Evolutionary conservation across 257 asterid genomes (phyloP).

Genomic region (Penstemon newberryi): DNA sequence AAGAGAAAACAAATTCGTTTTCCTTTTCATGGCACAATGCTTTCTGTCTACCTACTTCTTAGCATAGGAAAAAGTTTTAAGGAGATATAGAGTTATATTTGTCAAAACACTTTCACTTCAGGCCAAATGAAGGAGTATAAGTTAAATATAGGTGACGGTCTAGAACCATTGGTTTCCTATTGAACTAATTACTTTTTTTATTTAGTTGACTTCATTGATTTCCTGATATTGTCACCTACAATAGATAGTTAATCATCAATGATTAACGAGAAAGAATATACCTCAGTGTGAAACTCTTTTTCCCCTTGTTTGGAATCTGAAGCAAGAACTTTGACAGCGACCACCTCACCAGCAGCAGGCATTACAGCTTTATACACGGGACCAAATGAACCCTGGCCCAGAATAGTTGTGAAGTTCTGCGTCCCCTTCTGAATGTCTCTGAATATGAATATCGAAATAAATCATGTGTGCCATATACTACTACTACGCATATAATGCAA

Average conservation of each 20-base stretch:
- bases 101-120: not conserved
- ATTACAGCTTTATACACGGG: slow-evolving; percentile 90
- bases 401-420: slow-evolving; percentile 70
- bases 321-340: slow-evolving; percentile 97
- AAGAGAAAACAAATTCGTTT: not conserved
- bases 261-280: slow-evolving; percentile 18
- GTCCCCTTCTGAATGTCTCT: slow-evolving; percentile 97
- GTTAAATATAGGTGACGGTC: no score
- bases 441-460: slow-evolving; percentile 29
- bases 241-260: not conserved
- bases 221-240: not conserved
- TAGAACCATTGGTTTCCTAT: no score
- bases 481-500: slow-evolving; percentile 11
- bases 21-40: not conserved
- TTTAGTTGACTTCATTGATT: not conserved
- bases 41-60: not conserved
- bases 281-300: slow-evolving; percentile 94
- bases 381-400: slow-evolving; percentile 98
- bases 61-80: not conserved
- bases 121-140: no score
- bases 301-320: slow-evolving; percentile 97
- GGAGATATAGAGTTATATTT: not conserved
- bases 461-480: slow-evolving; percentile 12
- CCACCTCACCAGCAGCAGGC: slow-evolving; percentile 78
- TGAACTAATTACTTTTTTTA: no score